These are phyloP conservation scores for Zygosaccharomyces rouxii DNA, from an alignment of 805 yeast genomes.

Conservation along the genomic window DNA sequence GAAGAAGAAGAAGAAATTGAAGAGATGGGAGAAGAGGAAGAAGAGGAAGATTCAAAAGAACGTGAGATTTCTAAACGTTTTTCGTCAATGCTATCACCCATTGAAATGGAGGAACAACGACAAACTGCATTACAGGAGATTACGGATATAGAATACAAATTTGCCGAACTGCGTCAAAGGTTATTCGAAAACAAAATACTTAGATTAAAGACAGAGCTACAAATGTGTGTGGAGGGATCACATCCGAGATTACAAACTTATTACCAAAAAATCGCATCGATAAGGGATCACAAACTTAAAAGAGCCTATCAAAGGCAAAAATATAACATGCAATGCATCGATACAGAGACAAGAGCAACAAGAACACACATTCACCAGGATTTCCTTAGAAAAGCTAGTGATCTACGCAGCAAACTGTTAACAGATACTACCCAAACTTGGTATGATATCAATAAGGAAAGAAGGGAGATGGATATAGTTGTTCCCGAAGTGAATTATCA, in stretches of 20 bases:
- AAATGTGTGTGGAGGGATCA: constrained; percentile 80
- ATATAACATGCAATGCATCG: constrained; percentile 72
- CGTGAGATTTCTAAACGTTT: constrained; percentile 9
- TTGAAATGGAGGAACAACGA: constrained; percentile 30
- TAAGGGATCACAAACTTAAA: constrained; percentile 64
- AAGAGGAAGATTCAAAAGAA: constrained; percentile 25
- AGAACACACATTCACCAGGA: constrained; percentile 83
- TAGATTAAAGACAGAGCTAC: constrained; percentile 74
- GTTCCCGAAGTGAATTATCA: constrained; percentile 48
- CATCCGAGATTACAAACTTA: constrained; percentile 85
- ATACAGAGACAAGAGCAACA: constrained; percentile 72
- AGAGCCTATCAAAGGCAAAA: constrained; percentile 47
- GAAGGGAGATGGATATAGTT: constrained; percentile 67
- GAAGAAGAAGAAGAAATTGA: constrained; percentile 18
- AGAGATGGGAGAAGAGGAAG: constrained; percentile 28
- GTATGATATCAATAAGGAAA: constrained; percentile 88
- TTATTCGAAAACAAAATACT: constrained; percentile 78
- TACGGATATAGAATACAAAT: constrained; percentile 76
- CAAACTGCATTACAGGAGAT: constrained; percentile 49
- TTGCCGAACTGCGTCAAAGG: constrained; percentile 80
- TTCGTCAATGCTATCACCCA: constrained; percentile 21
- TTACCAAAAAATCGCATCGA: constrained; percentile 63
- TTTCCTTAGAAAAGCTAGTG: constrained; percentile 62
- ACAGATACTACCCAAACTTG: constrained; percentile 75
- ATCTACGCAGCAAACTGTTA: constrained; percentile 60